Evolutionary conservation across 2,329 filamentous ascomycete genomes (phyloP), one percentile per base, ranked within the genome.

Genomic region (Aspergillus hiratsukae): DNA sequence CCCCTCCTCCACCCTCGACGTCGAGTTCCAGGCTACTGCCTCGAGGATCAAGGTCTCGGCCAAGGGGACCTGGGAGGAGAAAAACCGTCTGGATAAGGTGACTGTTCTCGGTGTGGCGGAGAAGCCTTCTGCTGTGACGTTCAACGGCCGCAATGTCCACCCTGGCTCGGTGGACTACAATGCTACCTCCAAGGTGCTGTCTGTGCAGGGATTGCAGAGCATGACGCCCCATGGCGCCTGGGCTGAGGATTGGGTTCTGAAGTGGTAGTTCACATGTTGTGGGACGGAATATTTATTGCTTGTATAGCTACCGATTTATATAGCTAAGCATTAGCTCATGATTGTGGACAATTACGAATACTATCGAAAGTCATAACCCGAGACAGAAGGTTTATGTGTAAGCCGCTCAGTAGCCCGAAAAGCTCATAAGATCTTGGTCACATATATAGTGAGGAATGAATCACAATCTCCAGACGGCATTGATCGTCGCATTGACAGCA

Each of bases 51-150:
- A 75, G 40, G 82, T 79, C 0, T 72, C 68, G 4, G 76, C 80
- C 0, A 61, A 71, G 1, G 87, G 87, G 0, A 69, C 66, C 2
- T 89, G 79, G 69, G 69, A 73, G 9, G 85, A 88, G 59, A 71
- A 66, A 0, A 87, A 86, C 62, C 70, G 79, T 0, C 74, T 90
- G 14, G 82, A 79, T 1, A 87, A 85, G 58, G 77, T 89, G 40
- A 88, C 84, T 0, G 69, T 90, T 48, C 61, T 89, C 58, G 87
- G 87, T 23, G 76, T 87, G 1, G 58, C 69, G 3, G 61, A 63
- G n/a, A 61, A 69, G 57, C 71, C 62, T 63, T 78, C 35, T 3
- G 68, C 63, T 0, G 81, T 89, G 1, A 73, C 70, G 23, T 69
- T 88, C 7, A 83, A 87, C 64, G 81, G 79, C 0, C 60, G 69